A percentile compares a stretch with the other conserved stretches of the same genome.
Evolutionary conservation across 352 stramenopile species (phyloP).

Genomic region (Globisporangium recalcitrans): DNA sequence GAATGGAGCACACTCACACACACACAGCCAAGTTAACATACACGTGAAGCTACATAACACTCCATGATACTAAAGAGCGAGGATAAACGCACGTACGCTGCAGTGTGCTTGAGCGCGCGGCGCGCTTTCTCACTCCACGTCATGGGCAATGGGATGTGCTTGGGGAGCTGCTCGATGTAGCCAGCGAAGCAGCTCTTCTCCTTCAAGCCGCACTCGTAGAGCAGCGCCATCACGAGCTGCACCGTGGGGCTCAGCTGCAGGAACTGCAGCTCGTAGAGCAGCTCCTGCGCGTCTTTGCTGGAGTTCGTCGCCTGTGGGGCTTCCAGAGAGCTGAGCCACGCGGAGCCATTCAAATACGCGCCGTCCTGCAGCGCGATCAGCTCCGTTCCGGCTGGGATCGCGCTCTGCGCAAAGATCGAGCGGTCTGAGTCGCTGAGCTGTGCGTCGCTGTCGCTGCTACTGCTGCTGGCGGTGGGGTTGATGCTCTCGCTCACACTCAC

Average conservation of each 20-base stretch:
- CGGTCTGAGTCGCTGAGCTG: slow-evolving; percentile 33
- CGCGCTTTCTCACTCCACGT: slow-evolving; percentile 28
- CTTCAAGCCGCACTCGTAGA: slow-evolving; percentile 34
- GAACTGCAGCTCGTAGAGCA: slow-evolving; percentile 24
- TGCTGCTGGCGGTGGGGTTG: slow-evolving; percentile 29
- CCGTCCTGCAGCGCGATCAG: slow-evolving; percentile 36
- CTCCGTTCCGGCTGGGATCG: slow-evolving; percentile 24
- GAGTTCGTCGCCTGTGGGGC: slow-evolving; percentile 4
- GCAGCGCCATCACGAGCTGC: slow-evolving; percentile 39
- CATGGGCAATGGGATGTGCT: slow-evolving; percentile 41
- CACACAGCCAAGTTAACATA: neutral
- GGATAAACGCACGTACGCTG: slow-evolving; percentile 27
- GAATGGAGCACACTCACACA: neutral
- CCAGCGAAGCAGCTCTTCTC: slow-evolving; percentile 39
- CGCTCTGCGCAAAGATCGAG: slow-evolving; percentile 40
- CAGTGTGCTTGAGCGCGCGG: slow-evolving; percentile 40
- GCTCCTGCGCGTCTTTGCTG: neutral
- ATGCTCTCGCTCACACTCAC: slow-evolving; percentile 34
- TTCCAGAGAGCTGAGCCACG: slow-evolving; percentile 32
- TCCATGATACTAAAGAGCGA: no score
- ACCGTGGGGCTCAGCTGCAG: slow-evolving; percentile 43
- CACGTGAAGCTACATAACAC: no score
- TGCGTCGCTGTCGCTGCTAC: neutral
- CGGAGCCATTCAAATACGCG: slow-evolving; percentile 42
- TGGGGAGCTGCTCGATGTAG: slow-evolving; percentile 60